Conservation (phyloP, 768 basidiomycete species). For the Mycena amicta region DNA sequence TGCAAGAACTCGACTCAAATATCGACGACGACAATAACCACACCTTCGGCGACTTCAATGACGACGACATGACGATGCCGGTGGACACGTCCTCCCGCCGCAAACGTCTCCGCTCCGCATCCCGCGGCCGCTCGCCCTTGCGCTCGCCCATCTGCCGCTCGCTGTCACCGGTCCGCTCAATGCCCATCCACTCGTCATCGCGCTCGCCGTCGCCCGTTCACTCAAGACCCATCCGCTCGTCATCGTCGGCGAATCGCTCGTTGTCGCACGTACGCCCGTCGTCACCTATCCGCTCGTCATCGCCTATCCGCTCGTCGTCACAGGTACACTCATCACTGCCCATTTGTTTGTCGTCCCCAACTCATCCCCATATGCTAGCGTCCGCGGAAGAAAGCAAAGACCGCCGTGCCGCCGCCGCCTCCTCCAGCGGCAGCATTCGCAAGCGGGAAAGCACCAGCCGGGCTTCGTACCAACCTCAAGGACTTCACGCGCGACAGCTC, state of each 20-base stretch:
- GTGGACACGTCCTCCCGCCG: neutral
- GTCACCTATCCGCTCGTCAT: neutral
- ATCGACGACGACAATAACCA: neutral
- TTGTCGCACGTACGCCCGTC: neutral
- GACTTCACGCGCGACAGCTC: neutral
- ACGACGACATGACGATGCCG: neutral
- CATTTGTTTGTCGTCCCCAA: neutral
- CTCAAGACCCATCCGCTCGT: neutral
- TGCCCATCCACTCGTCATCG: neutral
- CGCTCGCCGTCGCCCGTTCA: neutral
- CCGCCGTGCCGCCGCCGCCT: neutral
- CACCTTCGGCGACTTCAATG: neutral
- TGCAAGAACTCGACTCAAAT: neutral
- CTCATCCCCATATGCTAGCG: neutral
- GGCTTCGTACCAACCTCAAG: neutral
- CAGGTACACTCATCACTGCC: neutral
- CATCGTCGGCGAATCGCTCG: too few relatives aligned
- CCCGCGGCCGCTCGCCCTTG: neutral
- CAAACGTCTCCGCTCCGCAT: neutral
- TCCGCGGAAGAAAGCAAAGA: neutral
- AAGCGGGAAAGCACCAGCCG: neutral
- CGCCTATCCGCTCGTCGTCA: too few relatives aligned
- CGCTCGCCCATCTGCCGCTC: neutral
- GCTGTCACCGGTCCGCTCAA: neutral
- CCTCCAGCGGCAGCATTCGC: neutral